Base-by-base conservation (phyloP, 441 rosid species). In the Hypseocharis bilobata region DNA sequence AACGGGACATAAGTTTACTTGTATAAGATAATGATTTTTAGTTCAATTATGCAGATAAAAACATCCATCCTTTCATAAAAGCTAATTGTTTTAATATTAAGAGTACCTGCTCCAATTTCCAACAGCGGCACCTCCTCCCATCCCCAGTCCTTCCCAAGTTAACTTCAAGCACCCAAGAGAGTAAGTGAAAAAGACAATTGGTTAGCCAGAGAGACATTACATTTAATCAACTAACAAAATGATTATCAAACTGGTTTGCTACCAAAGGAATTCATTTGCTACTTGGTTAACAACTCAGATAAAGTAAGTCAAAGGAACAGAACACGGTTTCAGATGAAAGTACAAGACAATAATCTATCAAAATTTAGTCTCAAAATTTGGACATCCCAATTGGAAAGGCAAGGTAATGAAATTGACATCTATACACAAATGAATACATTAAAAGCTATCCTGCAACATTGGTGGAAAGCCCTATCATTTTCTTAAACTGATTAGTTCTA, bases 61-160 rank as follows among this genome's bases (percentile, higher is more conserved):
- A 11, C 42, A 36, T 36, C 11, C 8, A 36, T 11, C 3, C 42
- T 30, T 3, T 36, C 8, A 11, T 36, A 11, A 36, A 2, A 36
- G 11, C n/a, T n/a, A n/a, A n/a, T n/a, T n/a, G 42, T 36, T 36
- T 11, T 8, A 51, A 52, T 49, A 56, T 22, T 6, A 36, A 4
- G 32, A 25, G 69, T 84, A 91, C 96, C 96, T 85, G 85, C 71
- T 80, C 98, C 98, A 92, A 64, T 71, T 78, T 71, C 96, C 98
- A 1, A 86, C 68, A 13, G 86, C 77, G 66, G 78, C 76, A 34
- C 81, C 79, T 27, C 86, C 93, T 79, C 95, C 90, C 70, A 92
- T 79, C 52, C 96, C 96, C 70, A 92, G 93, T 76, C 92, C 96
- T 81, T 88, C 83, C 96, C 95, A 92, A 63, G 81, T 78, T 68